Conservation (phyloP, 805 yeast species). For the Candida sakaeoensis region DNA sequence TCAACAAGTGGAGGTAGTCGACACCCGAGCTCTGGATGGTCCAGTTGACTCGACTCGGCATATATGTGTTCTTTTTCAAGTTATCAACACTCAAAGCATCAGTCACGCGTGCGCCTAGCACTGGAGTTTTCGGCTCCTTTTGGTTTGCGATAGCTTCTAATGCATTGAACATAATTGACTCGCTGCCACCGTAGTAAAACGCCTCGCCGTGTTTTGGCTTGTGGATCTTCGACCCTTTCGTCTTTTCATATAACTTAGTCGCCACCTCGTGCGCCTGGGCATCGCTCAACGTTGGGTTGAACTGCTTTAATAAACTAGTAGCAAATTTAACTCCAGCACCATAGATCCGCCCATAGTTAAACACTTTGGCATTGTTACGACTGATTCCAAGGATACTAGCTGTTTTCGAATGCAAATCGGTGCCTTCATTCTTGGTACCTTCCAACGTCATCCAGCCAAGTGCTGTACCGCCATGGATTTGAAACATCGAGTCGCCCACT, state of each 20-base stretch:
- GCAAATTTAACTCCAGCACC: slow-evolving; percentile 97
- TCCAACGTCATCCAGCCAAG: slow-evolving; percentile 99
- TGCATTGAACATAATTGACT: slow-evolving; percentile 85
- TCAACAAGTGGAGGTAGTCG: slow-evolving; percentile 82
- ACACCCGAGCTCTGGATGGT: slow-evolving; percentile 98
- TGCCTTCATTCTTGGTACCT: slow-evolving; percentile 86
- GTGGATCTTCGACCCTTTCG: slow-evolving; percentile 62
- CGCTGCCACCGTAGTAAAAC: slow-evolving; percentile 85
- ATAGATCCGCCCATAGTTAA: slow-evolving; percentile 94
- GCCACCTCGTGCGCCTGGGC: slow-evolving; percentile 66
- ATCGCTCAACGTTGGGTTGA: slow-evolving; percentile 68
- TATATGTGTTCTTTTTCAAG: slow-evolving; percentile 58
- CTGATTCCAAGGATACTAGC: slow-evolving; percentile 86
- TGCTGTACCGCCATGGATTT: slow-evolving; percentile 92
- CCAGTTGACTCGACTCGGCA: slow-evolving; percentile 95
- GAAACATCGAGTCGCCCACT: slow-evolving; percentile 87
- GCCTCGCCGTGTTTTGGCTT: slow-evolving; percentile 19
- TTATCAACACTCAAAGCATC: slow-evolving; percentile 68
- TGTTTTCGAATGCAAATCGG: slow-evolving; percentile 93
- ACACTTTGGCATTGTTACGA: slow-evolving; percentile 88
- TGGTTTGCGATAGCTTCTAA: slow-evolving; percentile 84
- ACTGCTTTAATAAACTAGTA: slow-evolving; percentile 73
- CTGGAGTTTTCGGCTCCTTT: slow-evolving; percentile 82
- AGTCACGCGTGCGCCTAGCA: slow-evolving; percentile 89
- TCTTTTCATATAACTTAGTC: slow-evolving; percentile 62